Base-by-base conservation (phyloP, 2,329 filamentous ascomycete species). In the Ophiostoma triangulosporum region DNA sequence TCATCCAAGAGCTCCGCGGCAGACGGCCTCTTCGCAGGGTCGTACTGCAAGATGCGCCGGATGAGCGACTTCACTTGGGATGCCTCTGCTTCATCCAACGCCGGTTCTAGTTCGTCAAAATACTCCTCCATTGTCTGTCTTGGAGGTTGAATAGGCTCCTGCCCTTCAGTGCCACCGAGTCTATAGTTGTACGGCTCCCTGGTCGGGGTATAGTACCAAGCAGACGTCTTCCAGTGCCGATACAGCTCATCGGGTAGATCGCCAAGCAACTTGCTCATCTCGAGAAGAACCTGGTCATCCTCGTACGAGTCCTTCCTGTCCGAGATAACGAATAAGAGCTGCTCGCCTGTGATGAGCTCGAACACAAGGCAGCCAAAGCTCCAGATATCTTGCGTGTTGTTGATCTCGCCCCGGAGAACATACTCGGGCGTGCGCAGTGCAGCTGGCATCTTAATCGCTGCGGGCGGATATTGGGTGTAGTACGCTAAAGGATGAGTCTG, bases 361-460 rank as follows among this genome's bases (percentile, higher is more conserved):
- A 51, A 56, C 3, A 53, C n/a, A 3, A 56, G 50, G 26, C 54
- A 56, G 29, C 51, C 54, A 29, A 56, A 48, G 31, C 54, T 51
- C 54, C 51, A 53, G 15, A 56, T 51, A 26, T 56, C 54, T 2
- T 43, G 20, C 1, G 45, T n/a, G 14, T 33, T 4, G 50, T 49
- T 8, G 20, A 51, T n/a, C 12, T 14, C n/a, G 2, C 32, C 20
- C 17, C 17, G 8, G 6, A 52, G 17, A 12, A 55, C 3, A 6
- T 43, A 27, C 26, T 55, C 53, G 1, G 53, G 53, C 0, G 53
- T 24, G 0, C 53, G 53, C 3, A 55, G 35, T 6, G 24, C 50
- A 1, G 5, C 6, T 5, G 53, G 53, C 1, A 26, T 55, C 9
- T 35, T 26, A 9, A 17, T 3, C 15, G n/a, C 48, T 11, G 5